A percentile compares a stretch with the other conserved stretches of the same genome.
Evolutionary conservation across 1,284 basidiomycete genomes (phyloP).

Genomic region (Heterobasidion irregulare): DNA sequence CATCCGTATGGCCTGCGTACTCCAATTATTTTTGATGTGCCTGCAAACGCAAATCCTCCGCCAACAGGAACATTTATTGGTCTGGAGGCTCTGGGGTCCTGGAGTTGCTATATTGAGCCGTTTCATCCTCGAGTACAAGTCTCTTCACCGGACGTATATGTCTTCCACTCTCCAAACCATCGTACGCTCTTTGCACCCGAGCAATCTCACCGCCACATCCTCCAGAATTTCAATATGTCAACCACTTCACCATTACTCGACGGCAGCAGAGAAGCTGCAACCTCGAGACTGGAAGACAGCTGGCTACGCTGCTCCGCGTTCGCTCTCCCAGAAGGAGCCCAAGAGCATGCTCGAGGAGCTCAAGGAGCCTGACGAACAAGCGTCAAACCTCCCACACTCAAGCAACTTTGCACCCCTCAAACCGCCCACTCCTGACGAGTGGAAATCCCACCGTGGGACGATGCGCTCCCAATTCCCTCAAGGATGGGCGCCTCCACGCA

Average conservation of each 20-base stretch:
- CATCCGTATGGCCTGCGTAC: too few species aligned
- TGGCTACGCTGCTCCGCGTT: conserved; percentile 37
- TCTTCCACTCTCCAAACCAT: conserved; percentile 10
- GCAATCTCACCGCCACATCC: conserved; percentile 4
- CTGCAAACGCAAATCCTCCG: too few species aligned
- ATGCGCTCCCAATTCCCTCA: conserved; percentile 61
- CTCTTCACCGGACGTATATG: background rate
- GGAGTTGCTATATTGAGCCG: too few species aligned
- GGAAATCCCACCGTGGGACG: conserved; percentile 44
- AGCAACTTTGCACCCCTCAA: conserved; percentile 25
- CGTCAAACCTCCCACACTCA: conserved; percentile 6
- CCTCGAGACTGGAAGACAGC: conserved; percentile 36
- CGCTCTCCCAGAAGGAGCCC: conserved; percentile 51
- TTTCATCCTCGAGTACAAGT: background rate
- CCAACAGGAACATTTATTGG: too few species aligned
- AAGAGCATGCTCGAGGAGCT: conserved; percentile 23
- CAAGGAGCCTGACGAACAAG: conserved; percentile 4
- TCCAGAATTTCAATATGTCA: conserved; percentile 6
- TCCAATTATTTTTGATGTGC: too few species aligned
- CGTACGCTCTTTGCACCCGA: conserved; percentile 6
- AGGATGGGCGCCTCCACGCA: conserved; percentile 83
- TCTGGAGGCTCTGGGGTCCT: too few species aligned
- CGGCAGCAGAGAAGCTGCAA: conserved; percentile 16
- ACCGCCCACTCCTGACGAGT: conserved; percentile 43
- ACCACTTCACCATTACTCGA: conserved; percentile 18